These are phyloP conservation scores for Chenopodium album DNA, from an alignment of 148 eudicot species.

Conservation along the genomic window DNA sequence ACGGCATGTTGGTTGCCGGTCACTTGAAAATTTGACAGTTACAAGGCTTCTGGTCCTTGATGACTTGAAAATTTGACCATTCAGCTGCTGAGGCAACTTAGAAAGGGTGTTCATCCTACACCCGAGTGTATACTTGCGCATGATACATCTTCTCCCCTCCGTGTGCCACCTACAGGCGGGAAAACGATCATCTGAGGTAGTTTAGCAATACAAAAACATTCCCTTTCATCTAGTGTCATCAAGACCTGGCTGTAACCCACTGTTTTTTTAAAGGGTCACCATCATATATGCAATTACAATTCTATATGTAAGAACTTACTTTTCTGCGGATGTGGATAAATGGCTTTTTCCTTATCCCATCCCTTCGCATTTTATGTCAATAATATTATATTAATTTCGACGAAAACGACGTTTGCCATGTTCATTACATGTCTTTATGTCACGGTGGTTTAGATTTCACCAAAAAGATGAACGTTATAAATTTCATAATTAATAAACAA, in stretches of 20 bases:
- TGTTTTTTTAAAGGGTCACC: constrained; percentile 2
- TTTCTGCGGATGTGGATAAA: constrained; percentile 22
- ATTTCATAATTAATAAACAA: neutral
- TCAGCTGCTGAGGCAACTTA: too few relatives aligned
- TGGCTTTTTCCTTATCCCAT: constrained; percentile 10
- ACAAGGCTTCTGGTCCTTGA: neutral
- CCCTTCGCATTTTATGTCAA: neutral
- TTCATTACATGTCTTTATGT: constrained; percentile 24
- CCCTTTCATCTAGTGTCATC: neutral
- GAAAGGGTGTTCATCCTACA: too few relatives aligned
- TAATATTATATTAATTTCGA: constrained; percentile 4
- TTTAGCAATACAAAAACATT: neutral
- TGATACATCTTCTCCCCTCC: neutral
- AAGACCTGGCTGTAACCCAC: constrained; percentile 10
- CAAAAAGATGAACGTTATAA: neutral
- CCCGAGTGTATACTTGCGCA: too few relatives aligned
- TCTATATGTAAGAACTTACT: constrained; percentile 8
- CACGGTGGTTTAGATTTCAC: constrained; percentile 27
- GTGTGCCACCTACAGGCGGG: neutral
- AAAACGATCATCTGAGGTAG: neutral
- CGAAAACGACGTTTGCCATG: constrained; percentile 26
- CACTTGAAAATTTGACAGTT: neutral
- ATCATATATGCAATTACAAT: constrained; percentile 14
- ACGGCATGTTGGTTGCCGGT: neutral
- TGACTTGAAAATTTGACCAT: too few relatives aligned